Percentiles rank a stretch among this genome's conserved stretches.
Evolutionary conservation across 805 yeast genomes (phyloP).

Genomic region (Candida ascalaphidarum): DNA sequence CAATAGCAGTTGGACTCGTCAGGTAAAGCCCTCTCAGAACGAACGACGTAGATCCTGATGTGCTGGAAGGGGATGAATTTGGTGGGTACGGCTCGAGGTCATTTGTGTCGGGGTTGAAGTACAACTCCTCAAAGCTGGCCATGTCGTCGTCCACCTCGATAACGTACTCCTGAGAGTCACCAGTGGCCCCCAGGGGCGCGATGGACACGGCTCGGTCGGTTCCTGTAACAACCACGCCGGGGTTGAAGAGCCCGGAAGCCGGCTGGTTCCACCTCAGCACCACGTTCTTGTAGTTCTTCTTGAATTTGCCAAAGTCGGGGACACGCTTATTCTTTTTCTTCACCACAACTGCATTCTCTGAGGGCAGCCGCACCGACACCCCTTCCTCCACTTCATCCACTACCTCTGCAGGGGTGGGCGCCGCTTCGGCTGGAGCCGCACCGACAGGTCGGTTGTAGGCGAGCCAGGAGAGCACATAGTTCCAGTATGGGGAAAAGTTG

Average conservation of each 20-base stretch:
- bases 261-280: conserved; percentile 24
- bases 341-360: not conserved
- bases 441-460: not conserved
- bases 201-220: not conserved
- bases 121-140: conserved; percentile 11
- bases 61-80: conserved; percentile 5
- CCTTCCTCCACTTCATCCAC: conserved; percentile 1
- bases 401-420: conserved; percentile 1
- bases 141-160: conserved; percentile 20
- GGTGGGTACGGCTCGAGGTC: conserved; percentile 21
- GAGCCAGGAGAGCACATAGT: not conserved
- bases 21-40: too few relatives aligned
- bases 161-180: conserved; percentile 13
- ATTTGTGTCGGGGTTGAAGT: conserved; percentile 23
- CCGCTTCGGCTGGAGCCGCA: not conserved
- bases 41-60: not conserved
- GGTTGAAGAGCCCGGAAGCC: conserved; percentile 5
- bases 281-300: conserved; percentile 14
- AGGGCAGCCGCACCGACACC: too few relatives aligned
- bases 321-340: conserved; percentile 1
- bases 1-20: too few relatives aligned
- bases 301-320: conserved; percentile 2
- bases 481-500: not conserved
- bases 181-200: conserved; percentile 2
- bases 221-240: not conserved